Conservation (phyloP, 768 basidiomycete species). For the Dacryopinax spathularia region DNA sequence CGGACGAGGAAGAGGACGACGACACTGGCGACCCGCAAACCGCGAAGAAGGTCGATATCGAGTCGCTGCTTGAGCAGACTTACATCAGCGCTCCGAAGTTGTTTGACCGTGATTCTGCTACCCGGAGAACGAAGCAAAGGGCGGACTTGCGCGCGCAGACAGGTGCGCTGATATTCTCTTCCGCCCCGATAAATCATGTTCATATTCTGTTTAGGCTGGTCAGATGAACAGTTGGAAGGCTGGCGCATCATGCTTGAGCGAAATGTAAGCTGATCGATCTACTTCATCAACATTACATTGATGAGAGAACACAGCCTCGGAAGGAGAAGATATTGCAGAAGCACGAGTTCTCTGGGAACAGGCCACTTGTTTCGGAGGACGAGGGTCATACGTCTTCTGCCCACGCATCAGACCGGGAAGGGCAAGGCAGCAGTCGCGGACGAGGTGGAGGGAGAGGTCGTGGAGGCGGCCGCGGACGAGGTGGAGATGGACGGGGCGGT, state of each 20-base stretch:
- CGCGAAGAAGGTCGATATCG: slow-evolving; percentile 29
- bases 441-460: slow-evolving; percentile 28
- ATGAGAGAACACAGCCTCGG: slow-evolving; percentile 36
- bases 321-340: slow-evolving; percentile 62
- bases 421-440: slow-evolving; percentile 17
- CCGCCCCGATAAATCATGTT: background rate
- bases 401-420: slow-evolving; percentile 3
- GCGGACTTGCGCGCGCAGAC: slow-evolving; percentile 54
- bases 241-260: slow-evolving; percentile 84
- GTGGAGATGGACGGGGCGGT: slow-evolving; percentile 15
- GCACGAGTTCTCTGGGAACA: slow-evolving; percentile 64
- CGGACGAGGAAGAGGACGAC: slow-evolving; percentile 17
- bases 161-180: slow-evolving; percentile 26
- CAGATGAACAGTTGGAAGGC: slow-evolving; percentile 79
- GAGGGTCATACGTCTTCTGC: background rate
- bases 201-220: slow-evolving; percentile 38
- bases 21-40: slow-evolving; percentile 37
- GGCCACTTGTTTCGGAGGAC: slow-evolving; percentile 7
- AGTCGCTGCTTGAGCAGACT: slow-evolving; percentile 58
- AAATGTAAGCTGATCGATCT: slow-evolving; percentile 43
- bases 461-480: slow-evolving; percentile 26
- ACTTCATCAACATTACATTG: background rate
- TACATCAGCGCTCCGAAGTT: slow-evolving; percentile 61
- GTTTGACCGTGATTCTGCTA: slow-evolving; percentile 63
- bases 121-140: slow-evolving; percentile 53